Percentiles rank a stretch among this genome's conserved stretches.
These are phyloP conservation scores for Cryptococcus sp. DNA, from an alignment of 1,284 basidiomycete species.

Conservation along the genomic window DNA sequence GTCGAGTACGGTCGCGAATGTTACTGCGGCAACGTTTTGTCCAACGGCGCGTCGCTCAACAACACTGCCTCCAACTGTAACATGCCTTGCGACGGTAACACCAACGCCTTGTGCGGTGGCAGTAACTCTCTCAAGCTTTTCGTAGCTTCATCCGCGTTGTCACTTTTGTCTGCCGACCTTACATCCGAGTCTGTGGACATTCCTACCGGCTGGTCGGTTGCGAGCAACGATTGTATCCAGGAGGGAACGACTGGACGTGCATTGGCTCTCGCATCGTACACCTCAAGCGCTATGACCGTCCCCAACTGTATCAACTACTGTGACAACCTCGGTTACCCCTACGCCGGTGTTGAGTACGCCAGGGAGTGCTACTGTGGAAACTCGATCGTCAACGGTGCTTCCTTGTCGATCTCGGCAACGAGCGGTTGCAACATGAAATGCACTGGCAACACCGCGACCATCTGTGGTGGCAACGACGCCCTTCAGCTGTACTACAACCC, in stretches of 20 bases:
- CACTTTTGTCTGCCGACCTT: slow-evolving; percentile 12
- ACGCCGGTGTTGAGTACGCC: slow-evolving; percentile 11
- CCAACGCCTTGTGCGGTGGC: slow-evolving; percentile 22
- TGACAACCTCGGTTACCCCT: slow-evolving; percentile 21
- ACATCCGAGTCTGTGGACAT: slow-evolving; percentile 16
- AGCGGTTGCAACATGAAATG: slow-evolving; percentile 17
- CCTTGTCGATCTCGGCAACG: slow-evolving; percentile 1
- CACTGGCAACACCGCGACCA: slow-evolving; percentile 9
- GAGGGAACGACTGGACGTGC: slow-evolving; percentile 30
- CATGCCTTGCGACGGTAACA: slow-evolving; percentile 29
- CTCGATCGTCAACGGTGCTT: slow-evolving; percentile 19
- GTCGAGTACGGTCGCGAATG: slow-evolving; percentile 37
- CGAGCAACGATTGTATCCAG: slow-evolving; percentile 20
- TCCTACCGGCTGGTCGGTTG: slow-evolving; percentile 26
- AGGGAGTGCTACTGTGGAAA: slow-evolving; percentile 29
- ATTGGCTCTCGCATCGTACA: slow-evolving; percentile 18
- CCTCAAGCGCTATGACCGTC: slow-evolving; percentile 30
- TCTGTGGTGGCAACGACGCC: slow-evolving; percentile 19
- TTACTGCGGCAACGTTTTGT: slow-evolving; percentile 29
- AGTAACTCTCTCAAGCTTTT: slow-evolving; percentile 24
- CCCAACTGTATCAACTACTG: slow-evolving; percentile 31
- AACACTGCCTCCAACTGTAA: slow-evolving; percentile 17
- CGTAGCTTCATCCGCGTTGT: slow-evolving; percentile 14
- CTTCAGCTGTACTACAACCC: slow-evolving; percentile 24
- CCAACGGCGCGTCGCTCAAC: slow-evolving; percentile 22